Evolutionary conservation across 169 alveolate genomes (phyloP).

Genomic region (Amoebophrya sp.): DNA sequence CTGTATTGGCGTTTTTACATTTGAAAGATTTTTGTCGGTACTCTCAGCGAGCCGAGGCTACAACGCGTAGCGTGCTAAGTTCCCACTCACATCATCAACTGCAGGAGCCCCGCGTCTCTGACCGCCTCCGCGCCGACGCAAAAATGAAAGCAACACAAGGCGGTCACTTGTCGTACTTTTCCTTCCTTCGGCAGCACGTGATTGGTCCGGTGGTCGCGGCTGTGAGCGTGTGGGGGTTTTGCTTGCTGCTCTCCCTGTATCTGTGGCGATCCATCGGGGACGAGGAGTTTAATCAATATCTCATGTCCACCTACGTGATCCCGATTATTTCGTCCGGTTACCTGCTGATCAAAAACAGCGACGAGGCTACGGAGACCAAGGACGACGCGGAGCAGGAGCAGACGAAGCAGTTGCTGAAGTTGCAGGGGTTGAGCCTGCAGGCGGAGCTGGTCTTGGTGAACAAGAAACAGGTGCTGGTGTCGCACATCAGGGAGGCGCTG

Average conservation of each 20-base stretch:
- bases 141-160: too few species aligned
- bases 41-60: too few species aligned
- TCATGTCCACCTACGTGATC: neutral
- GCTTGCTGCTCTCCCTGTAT: neutral
- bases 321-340: conserved; percentile 8
- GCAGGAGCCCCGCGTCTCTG: too few species aligned
- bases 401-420: neutral
- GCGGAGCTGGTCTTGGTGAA: neutral
- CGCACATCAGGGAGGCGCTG: neutral
- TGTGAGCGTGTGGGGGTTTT: neutral
- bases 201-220: neutral
- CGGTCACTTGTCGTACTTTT: too few species aligned
- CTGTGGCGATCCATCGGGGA: neutral
- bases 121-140: too few species aligned
- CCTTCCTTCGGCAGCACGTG: neutral
- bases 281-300: neutral
- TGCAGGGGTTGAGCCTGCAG: neutral
- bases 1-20: too few species aligned
- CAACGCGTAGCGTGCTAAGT: too few species aligned
- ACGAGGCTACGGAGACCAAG: neutral
- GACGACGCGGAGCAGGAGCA: neutral
- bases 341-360: neutral
- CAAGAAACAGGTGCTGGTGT: neutral
- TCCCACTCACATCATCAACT: too few species aligned
- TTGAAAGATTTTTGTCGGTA: too few species aligned